Evolutionary conservation across 768 basidiomycete species (phyloP).

Genomic region (Hericium coralloides): DNA sequence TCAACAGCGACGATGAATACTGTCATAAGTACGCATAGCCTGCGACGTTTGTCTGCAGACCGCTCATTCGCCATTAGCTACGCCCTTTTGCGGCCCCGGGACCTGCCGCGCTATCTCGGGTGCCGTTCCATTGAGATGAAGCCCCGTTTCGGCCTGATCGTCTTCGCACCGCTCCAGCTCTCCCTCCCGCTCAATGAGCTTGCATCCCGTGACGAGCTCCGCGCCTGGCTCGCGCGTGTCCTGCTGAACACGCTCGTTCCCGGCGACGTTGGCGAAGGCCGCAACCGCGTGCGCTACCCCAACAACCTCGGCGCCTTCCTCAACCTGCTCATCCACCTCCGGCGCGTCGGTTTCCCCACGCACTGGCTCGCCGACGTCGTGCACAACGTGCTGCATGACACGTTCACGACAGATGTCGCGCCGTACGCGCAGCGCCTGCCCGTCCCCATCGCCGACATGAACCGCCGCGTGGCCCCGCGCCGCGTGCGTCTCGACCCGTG

Average conservation of each 20-base stretch:
- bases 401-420: neutral
- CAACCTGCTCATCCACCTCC: constrained; percentile 23
- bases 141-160: neutral
- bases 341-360: constrained; percentile 25
- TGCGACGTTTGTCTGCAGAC: neutral
- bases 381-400: neutral
- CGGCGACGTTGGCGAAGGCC: constrained; percentile 14
- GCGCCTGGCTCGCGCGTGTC: constrained; percentile 25
- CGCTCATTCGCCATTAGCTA: neutral
- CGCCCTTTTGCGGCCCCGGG: neutral
- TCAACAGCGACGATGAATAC: neutral
- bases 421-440: neutral
- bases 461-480: neutral
- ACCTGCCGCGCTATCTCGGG: constrained; percentile 1
- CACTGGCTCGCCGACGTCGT: constrained; percentile 29
- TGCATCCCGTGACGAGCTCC: constrained; percentile 22
- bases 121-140: neutral
- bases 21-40: neutral
- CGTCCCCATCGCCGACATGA: neutral
- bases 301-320: constrained; percentile 28
- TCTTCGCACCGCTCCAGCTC: neutral
- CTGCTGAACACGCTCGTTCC: constrained; percentile 25
- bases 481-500: neutral
- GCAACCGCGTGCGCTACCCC: constrained; percentile 21
- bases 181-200: constrained; percentile 11